A percentile compares a stretch with the other conserved stretches of the same genome.
phyloP scores from a whole-genome alignment of 345 rosid genomes.

The Hibiscus tridactylites region DNA sequence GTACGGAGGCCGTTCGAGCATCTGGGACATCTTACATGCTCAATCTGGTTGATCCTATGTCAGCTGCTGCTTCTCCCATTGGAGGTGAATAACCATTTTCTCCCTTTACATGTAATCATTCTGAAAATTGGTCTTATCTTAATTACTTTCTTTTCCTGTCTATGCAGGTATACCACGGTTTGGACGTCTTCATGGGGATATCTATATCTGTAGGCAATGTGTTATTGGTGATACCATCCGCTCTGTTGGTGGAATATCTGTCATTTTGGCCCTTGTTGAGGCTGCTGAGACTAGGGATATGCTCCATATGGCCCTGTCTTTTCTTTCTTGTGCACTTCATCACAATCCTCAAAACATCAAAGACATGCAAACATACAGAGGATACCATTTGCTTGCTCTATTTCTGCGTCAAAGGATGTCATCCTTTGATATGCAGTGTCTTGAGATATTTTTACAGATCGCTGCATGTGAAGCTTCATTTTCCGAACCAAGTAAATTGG shows the following conservation, averaged over 20 bases:
- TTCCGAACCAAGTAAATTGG: slow-evolving; percentile 81
- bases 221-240: slow-evolving; percentile 86
- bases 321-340: slow-evolving; percentile 90
- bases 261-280: slow-evolving; percentile 86
- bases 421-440: slow-evolving; percentile 88
- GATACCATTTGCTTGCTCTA: slow-evolving; percentile 93
- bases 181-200: slow-evolving; percentile 87
- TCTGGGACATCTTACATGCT: slow-evolving; percentile 77
- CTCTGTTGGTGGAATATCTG: slow-evolving; percentile 84
- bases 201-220: slow-evolving; percentile 70
- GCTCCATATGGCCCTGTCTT: slow-evolving; percentile 91
- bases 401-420: slow-evolving; percentile 85
- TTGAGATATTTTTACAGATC: slow-evolving; percentile 89
- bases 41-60: slow-evolving; percentile 95
- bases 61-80: slow-evolving; percentile 98
- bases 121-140: not conserved
- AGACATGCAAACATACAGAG: slow-evolving; percentile 93
- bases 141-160: slow-evolving; percentile 1
- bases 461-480: slow-evolving; percentile 99
- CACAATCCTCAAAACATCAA: slow-evolving; percentile 92
- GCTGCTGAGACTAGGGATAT: slow-evolving; percentile 89
- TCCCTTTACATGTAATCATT: not conserved
- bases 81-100: slow-evolving; percentile 52
- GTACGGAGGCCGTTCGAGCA: slow-evolving; percentile 68
- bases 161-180: slow-evolving; percentile 87